Conservation (phyloP, 2,329 filamentous ascomycete species). For the Cercospora zeae-maydis region DNA sequence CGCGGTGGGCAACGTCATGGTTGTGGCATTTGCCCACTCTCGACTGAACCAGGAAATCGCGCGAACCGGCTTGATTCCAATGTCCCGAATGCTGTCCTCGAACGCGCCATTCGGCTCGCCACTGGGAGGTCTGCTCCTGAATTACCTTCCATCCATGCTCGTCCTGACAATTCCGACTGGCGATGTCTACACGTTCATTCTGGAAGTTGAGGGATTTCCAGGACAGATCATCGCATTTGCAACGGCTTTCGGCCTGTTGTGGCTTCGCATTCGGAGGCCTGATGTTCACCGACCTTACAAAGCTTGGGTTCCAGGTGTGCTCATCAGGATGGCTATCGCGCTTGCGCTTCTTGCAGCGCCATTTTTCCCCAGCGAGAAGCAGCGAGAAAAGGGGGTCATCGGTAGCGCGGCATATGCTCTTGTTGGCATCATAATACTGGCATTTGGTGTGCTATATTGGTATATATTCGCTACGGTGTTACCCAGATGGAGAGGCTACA, state of each 20-base stretch:
- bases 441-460: slow-evolving; percentile 64
- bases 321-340: slow-evolving; percentile 54
- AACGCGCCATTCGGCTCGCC: slow-evolving; percentile 65
- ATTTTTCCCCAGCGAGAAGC: slow-evolving; percentile 55
- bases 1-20: slow-evolving; percentile 68
- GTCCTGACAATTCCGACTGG: slow-evolving; percentile 63
- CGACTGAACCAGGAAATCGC: slow-evolving; percentile 71
- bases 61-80: slow-evolving; percentile 67
- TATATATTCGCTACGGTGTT: slow-evolving; percentile 61
- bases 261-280: slow-evolving; percentile 58
- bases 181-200: slow-evolving; percentile 68
- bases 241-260: slow-evolving; percentile 56
- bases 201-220: slow-evolving; percentile 68
- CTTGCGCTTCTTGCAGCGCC: slow-evolving; percentile 57
- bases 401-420: slow-evolving; percentile 55
- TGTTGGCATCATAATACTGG: slow-evolving; percentile 51
- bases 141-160: slow-evolving; percentile 64
- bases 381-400: slow-evolving; percentile 45
- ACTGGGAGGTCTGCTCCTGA: slow-evolving; percentile 63
- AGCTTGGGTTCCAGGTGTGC: slow-evolving; percentile 60
- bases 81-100: slow-evolving; percentile 57
- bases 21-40: slow-evolving; percentile 64
- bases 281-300: slow-evolving; percentile 62
- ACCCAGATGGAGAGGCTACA: slow-evolving; percentile 58
- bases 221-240: slow-evolving; percentile 59